Evolutionary conservation across 2,329 filamentous ascomycete genomes (phyloP), one percentile per base, ranked within the genome.

Genomic region (Microthyrium microscopicum): DNA sequence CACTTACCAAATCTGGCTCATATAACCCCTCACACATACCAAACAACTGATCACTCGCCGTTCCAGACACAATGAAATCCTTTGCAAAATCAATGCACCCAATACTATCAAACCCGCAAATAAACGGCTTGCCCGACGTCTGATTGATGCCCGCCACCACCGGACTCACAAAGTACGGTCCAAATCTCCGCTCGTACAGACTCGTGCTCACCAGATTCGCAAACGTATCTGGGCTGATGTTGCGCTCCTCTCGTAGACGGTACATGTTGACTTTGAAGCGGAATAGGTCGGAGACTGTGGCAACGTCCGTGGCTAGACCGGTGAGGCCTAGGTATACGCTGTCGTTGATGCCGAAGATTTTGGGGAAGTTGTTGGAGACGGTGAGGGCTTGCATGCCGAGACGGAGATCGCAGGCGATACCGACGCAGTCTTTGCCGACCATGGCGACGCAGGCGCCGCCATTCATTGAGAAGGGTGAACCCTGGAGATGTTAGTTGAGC

Each of bases 201-300:
- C 74, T 80, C 45, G 73, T 82, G 50, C 74, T 81, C 49, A 98
- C 85, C 45, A 98, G 73, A 66, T 98, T 94, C 57, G 89, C 85
- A 62, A 98, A 84, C 38, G 89, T 98, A 56, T 80, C 72, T 29
- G 89, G 89, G 36, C 81, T 77, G 60, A 98, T 95, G 66, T 84
- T 71, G 53, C 89, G 84, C 69, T 98, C 89, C 68, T 98, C 89
- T 52, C 89, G 82, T 51, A 98, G 73, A 44, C 89, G 81, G 72
- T 98, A 98, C 81, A 98, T 91, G 72, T 98, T 98, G 58, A 92
- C 83, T 70, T 98, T 98, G 75, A 93, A 95, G 53, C 89, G 84
- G 72, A 98, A 92, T 46, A 95, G 77, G 62, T 98, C 87, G 49
- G 77, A 80, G 46, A 98, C 87, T 46, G 87, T 95, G 43, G 72